phyloP scores from a whole-genome alignment of 2,329 filamentous ascomycete genomes.

The Monosporascus sp. region DNA sequence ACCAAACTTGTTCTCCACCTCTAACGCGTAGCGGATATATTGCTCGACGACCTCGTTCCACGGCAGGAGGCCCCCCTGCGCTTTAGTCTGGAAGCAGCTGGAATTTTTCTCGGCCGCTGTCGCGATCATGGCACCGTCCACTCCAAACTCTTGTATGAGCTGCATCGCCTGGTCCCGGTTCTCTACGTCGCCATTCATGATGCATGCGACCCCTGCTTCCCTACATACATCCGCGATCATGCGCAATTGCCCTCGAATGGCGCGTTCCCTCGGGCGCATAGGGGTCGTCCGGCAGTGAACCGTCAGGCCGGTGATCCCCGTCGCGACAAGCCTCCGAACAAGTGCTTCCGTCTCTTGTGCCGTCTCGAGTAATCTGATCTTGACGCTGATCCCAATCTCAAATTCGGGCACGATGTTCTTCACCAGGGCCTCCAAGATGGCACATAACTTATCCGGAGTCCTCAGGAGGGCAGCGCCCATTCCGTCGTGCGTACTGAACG shows the following conservation, averaged over 20 bases:
- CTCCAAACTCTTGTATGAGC: conserved; percentile 73
- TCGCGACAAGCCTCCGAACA: conserved; percentile 72
- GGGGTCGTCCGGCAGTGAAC: conserved; percentile 94
- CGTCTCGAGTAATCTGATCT: conserved; percentile 83
- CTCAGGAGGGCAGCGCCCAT: conserved; percentile 92
- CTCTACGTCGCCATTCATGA: conserved; percentile 93
- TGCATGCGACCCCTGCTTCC: conserved; percentile 80
- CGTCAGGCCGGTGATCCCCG: conserved; percentile 87
- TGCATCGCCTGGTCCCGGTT: conserved; percentile 65
- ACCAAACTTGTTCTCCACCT: conserved; percentile 78
- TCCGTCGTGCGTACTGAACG: conserved; percentile 86
- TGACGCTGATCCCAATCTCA: conserved; percentile 91
- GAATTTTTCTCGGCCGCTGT: conserved; percentile 87
- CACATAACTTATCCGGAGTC: conserved; percentile 76
- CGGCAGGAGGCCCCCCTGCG: conserved; percentile 62
- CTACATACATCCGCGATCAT: conserved; percentile 81
- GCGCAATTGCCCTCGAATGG: conserved; percentile 76
- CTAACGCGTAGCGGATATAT: conserved; percentile 68
- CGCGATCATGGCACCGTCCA: conserved; percentile 96
- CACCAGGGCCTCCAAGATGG: conserved; percentile 80
- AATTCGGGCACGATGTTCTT: conserved; percentile 69
- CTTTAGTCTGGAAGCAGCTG: conserved; percentile 70
- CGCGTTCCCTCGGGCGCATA: conserved; percentile 86
- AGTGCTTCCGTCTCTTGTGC: conserved; percentile 70
- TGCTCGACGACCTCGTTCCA: conserved; percentile 75